Evolutionary conservation across 768 basidiomycete species (phyloP).

Genomic region (Cyclocybe aegerita): DNA sequence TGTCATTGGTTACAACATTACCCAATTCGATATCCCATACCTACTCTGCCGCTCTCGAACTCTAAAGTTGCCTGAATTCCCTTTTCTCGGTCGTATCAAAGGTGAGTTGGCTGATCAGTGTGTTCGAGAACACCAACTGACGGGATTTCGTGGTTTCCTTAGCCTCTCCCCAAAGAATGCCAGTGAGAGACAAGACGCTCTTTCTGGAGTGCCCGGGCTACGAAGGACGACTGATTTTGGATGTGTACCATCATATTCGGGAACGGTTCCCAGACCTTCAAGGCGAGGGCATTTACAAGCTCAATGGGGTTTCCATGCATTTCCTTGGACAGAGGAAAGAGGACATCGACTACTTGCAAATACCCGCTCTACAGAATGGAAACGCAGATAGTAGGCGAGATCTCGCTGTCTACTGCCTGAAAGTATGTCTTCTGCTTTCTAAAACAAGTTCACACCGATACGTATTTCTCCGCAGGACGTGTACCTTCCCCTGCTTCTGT

Average conservation of each 20-base stretch:
- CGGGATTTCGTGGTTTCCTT: conserved; percentile 24
- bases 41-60: conserved; percentile 82
- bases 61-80: conserved; percentile 62
- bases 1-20: conserved; percentile 91
- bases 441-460: conserved; percentile 4
- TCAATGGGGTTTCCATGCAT: conserved; percentile 89
- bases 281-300: conserved; percentile 86
- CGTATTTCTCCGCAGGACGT: conserved; percentile 62
- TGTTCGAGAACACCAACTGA: not conserved
- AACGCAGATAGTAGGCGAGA: conserved; percentile 83
- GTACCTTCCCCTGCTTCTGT: conserved; percentile 86
- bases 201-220: conserved; percentile 44
- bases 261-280: conserved; percentile 58
- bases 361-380: conserved; percentile 91
- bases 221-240: conserved; percentile 89
- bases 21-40: conserved; percentile 93
- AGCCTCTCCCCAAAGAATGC: conserved; percentile 61
- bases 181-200: conserved; percentile 73
- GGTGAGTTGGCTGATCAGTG: conserved; percentile 38
- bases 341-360: conserved; percentile 91
- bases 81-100: conserved; percentile 68
- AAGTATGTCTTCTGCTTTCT: conserved; percentile 46
- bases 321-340: conserved; percentile 96
- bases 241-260: conserved; percentile 92
- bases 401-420: conserved; percentile 92